These are phyloP conservation scores for Calonectria ilicicola DNA, from an alignment of 2,329 filamentous ascomycete species.

Conservation along the genomic window DNA sequence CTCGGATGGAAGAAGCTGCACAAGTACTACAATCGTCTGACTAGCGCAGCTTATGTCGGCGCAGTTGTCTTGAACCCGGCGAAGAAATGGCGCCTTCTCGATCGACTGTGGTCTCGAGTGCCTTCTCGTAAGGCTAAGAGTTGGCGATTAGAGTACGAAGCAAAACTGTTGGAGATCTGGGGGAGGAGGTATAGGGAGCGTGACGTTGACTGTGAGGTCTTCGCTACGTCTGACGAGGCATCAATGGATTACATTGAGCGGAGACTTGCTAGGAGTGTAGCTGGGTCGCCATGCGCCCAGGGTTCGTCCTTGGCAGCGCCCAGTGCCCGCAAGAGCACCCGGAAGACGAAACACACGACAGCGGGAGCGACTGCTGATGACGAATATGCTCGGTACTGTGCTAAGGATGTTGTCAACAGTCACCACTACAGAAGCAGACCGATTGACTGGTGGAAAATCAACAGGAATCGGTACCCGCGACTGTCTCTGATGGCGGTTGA, in stretches of 20 bases:
- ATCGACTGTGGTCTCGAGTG: constrained; percentile 3
- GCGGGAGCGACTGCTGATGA: not conserved
- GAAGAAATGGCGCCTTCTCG: constrained; percentile 6
- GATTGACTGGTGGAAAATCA: not conserved
- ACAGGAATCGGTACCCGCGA: not conserved
- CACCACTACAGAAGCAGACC: not conserved
- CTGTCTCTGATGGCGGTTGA: not conserved
- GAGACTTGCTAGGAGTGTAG: not conserved
- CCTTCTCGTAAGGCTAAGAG: not conserved
- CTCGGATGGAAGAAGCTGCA: constrained; percentile 8
- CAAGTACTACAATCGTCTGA: not conserved
- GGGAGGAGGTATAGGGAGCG: not conserved
- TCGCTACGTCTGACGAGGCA: not conserved
- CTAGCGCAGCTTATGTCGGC: not conserved
- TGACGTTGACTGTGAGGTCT: not conserved
- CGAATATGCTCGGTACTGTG: not conserved
- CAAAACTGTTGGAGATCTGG: constrained; percentile 2
- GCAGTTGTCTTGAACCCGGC: not conserved
- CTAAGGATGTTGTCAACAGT: not conserved
- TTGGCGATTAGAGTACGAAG: not conserved
- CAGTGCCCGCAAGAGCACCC: not conserved
- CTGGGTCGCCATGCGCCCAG: not conserved
- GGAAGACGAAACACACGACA: not conserved
- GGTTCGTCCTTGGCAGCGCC: not conserved
- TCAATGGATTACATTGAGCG: constrained; percentile 3